A percentile compares a stretch with the other conserved stretches of the same genome.
These are phyloP conservation scores for Tetrastigma voinierianum DNA, from an alignment of 164 flowering plant genomes.

Conservation along the genomic window DNA sequence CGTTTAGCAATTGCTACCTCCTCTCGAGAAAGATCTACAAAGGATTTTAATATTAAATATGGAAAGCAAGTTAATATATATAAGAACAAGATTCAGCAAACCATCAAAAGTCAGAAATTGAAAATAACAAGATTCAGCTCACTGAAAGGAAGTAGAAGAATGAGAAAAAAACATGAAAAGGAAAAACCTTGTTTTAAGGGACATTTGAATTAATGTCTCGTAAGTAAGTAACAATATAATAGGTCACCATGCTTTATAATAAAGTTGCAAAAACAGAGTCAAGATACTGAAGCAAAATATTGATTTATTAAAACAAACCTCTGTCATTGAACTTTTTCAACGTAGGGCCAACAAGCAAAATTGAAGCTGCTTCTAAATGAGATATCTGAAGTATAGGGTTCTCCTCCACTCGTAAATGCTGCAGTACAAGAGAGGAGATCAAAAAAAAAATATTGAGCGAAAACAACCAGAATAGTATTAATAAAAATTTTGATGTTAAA, in stretches of 20 bases:
- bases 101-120: background rate
- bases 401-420: slow-evolving; percentile 98
- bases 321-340: slow-evolving; percentile 94
- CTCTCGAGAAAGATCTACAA: slow-evolving; percentile 74
- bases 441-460: background rate
- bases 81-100: slow-evolving; percentile 1
- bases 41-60: slow-evolving; percentile 3
- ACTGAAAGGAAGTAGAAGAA: background rate
- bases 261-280: background rate
- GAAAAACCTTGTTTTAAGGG: background rate
- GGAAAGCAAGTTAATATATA: background rate
- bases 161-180: background rate
- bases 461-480: no score
- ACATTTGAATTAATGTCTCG: background rate
- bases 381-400: slow-evolving; percentile 95
- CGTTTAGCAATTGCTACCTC: slow-evolving; percentile 74
- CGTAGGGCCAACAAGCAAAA: slow-evolving; percentile 92
- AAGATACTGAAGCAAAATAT: background rate
- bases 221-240: background rate
- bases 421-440: slow-evolving; percentile 21
- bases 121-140: background rate
- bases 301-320: slow-evolving; percentile 40
- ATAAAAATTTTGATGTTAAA: background rate
- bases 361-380: slow-evolving; percentile 95
- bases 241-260: background rate